Conservation (phyloP, 2,329 filamentous ascomycete genomes). For the Leptosphaerulina australis region DNA sequence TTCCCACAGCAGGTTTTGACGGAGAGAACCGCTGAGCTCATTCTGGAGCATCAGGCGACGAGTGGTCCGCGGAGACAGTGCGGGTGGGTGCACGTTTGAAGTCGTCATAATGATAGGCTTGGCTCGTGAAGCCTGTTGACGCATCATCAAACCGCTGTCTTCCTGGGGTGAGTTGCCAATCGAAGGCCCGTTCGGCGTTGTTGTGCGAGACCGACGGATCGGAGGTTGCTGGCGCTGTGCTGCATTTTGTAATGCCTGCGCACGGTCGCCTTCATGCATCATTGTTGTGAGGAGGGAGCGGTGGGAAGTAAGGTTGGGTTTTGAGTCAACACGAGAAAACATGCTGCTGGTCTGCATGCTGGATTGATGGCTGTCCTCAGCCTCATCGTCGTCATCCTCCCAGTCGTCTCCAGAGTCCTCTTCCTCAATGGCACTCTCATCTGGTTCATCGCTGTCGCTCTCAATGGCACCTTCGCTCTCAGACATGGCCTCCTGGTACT, state of each 20-base stretch:
- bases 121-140: conserved; percentile 65
- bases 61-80: conserved; percentile 88
- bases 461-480: conserved; percentile 66
- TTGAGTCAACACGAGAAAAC: conserved; percentile 91
- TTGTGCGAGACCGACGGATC: conserved; percentile 66
- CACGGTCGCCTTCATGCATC: conserved; percentile 79
- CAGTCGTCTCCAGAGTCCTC: conserved; percentile 59
- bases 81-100: conserved; percentile 71
- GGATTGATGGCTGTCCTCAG: conserved; percentile 79
- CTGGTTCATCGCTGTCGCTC: conserved; percentile 62
- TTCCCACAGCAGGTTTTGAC: conserved; percentile 92
- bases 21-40: conserved; percentile 89
- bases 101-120: conserved; percentile 81
- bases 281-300: conserved; percentile 89
- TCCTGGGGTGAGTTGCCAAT: conserved; percentile 63
- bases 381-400: conserved; percentile 69
- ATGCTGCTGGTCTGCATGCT: conserved; percentile 79
- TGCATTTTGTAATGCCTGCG: conserved; percentile 70
- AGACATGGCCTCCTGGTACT: conserved; percentile 63
- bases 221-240: conserved; percentile 64
- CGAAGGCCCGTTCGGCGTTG: conserved; percentile 71
- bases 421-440: conserved; percentile 66
- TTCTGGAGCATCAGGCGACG: conserved; percentile 94
- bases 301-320: conserved; percentile 80
- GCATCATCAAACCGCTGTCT: conserved; percentile 64